Evolutionary conservation across 352 stramenopile species (phyloP).

Genomic region (Phytophthora sp.): DNA sequence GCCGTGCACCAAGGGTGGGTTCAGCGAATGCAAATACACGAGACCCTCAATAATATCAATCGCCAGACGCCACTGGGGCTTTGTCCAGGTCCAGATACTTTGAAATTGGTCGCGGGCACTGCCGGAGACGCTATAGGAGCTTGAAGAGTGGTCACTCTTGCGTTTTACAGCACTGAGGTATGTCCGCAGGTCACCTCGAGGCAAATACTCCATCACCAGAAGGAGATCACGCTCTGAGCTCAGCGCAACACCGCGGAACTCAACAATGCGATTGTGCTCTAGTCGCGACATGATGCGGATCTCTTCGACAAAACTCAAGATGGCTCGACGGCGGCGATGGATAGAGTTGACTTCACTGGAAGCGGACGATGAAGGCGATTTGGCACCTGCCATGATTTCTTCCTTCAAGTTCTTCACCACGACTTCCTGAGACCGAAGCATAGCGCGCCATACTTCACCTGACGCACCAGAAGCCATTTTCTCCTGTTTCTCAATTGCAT

Average conservation of each 20-base stretch:
- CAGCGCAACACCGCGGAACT: constrained; percentile 56
- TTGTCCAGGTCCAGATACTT: constrained; percentile 52
- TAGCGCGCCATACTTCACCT: constrained; percentile 54
- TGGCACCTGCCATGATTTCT: constrained; percentile 12
- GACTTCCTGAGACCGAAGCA: constrained; percentile 44
- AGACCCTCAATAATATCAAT: constrained; percentile 56
- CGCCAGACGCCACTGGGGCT: constrained; percentile 44
- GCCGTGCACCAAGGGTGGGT: constrained; percentile 41
- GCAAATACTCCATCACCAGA: constrained; percentile 62
- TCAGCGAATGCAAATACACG: constrained; percentile 55
- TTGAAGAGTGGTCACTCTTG: constrained; percentile 12
- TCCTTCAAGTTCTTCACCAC: constrained; percentile 49
- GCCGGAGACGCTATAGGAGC: constrained; percentile 1
- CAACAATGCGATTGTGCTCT: constrained; percentile 55
- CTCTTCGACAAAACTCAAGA: constrained; percentile 55
- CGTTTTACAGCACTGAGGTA: constrained; percentile 40
- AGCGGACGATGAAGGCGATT: constrained; percentile 1
- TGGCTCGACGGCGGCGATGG: constrained; percentile 22
- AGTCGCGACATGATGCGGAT: constrained; percentile 54
- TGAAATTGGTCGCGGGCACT: constrained; percentile 25
- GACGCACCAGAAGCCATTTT: constrained; percentile 41
- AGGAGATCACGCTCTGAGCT: constrained; percentile 47
- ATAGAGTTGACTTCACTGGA: constrained; percentile 4
- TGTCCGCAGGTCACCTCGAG: constrained; percentile 51
- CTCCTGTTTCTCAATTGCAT: constrained; percentile 34